These are phyloP conservation scores for Chloromonas sp. DNA, from an alignment of 163 green algal species.

Conservation along the genomic window DNA sequence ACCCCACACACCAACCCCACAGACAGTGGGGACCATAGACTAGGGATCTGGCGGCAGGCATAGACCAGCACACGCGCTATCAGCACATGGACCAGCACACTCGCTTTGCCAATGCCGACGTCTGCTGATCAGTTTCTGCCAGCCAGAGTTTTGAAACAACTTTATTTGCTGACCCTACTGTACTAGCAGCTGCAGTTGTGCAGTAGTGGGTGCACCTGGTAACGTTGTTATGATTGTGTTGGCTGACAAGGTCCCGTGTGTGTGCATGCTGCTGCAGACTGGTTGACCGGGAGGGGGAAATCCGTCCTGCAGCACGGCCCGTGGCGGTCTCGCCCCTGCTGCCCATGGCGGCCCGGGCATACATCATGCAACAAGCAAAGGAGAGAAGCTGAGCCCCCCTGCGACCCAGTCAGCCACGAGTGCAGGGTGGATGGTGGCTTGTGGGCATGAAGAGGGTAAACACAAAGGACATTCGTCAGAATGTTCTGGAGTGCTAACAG, in stretches of 20 bases:
- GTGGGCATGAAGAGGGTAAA: neutral
- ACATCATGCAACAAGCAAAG: neutral
- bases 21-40: neutral
- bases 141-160: neutral
- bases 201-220: neutral
- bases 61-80: conserved; percentile 18
- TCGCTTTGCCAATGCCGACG: conserved; percentile 6
- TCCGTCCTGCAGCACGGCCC: neutral
- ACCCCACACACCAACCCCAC: neutral
- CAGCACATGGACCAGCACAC: neutral
- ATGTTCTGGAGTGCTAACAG: too few species aligned
- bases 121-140: conserved; percentile 9
- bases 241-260: neutral
- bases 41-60: neutral
- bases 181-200: neutral
- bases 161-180: neutral
- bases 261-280: neutral
- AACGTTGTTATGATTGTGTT: neutral
- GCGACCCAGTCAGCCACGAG: neutral
- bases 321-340: neutral
- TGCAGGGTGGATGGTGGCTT: neutral
- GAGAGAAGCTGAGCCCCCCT: too few species aligned
- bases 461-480: too few species aligned
- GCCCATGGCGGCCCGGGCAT: neutral
- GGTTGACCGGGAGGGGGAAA: neutral